A percentile compares a stretch with the other conserved stretches of the same genome.
phyloP scores from a whole-genome alignment of 176 grass and related monocot genomes.

The Zizania latifolia region DNA sequence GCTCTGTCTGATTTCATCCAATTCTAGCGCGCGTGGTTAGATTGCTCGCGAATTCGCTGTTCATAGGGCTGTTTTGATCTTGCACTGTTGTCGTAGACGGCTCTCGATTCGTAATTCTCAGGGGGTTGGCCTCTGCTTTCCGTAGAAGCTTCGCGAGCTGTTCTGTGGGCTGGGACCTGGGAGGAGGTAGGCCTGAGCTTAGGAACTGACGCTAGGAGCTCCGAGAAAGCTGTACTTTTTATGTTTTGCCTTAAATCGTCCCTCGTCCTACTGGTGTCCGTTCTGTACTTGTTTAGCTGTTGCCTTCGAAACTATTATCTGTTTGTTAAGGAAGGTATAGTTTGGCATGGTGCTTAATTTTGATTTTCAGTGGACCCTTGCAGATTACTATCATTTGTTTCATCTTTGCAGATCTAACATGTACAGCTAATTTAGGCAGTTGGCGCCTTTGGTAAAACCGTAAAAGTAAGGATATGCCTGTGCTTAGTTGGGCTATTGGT shows the following conservation, averaged over 20 bases:
- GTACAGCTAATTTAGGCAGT: conserved; percentile 1
- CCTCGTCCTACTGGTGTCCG: neutral
- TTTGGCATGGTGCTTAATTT: conserved; percentile 1
- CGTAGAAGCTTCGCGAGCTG: neutral
- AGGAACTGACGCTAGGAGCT: neutral
- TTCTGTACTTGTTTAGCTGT: neutral
- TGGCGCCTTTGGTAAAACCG: neutral
- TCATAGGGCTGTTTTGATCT: neutral
- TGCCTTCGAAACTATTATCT: conserved; percentile 9
- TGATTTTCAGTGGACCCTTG: neutral
- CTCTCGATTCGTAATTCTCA: neutral
- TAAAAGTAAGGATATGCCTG: neutral
- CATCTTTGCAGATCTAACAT: neutral
- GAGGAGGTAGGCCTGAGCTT: neutral
- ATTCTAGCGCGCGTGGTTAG: neutral
- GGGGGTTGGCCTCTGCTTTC: neutral
- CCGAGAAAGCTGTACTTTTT: neutral
- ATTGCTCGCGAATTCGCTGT: neutral
- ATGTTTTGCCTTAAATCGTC: neutral
- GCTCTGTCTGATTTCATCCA: neutral
- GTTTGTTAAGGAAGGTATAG: neutral
- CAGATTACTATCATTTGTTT: neutral
- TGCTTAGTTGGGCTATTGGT: neutral
- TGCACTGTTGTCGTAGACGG: neutral
- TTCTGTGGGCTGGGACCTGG: neutral